Evolutionary conservation across 257 asterid genomes (phyloP).

Genomic region (Solanum tacnaense): DNA sequence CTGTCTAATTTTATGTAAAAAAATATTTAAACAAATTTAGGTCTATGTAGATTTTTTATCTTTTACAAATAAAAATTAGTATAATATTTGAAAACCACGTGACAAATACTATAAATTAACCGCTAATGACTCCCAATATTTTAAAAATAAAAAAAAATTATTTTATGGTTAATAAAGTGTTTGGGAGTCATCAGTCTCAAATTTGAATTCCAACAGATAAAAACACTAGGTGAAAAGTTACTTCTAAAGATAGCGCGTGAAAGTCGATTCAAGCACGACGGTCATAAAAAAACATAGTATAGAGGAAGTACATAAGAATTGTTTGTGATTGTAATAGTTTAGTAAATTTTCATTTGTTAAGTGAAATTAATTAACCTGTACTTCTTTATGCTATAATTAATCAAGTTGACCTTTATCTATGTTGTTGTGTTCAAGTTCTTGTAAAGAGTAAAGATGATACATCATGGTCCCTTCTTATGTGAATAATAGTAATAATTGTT

Average conservation of each 20-base stretch:
- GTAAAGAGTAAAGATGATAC: background rate
- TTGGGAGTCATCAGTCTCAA: background rate
- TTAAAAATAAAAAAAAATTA: too few species aligned
- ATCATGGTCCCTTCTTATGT: background rate
- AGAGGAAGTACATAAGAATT: background rate
- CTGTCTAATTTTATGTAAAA: background rate
- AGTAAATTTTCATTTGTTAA: background rate
- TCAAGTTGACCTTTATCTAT: background rate
- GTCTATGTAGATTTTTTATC: background rate
- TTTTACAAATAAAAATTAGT: too few species aligned
- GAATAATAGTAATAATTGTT: background rate
- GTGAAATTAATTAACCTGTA: background rate
- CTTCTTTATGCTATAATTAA: background rate
- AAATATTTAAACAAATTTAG: background rate
- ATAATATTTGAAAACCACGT: background rate
- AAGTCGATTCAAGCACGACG: too few species aligned
- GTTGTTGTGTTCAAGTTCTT: background rate
- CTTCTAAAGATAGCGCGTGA: too few species aligned
- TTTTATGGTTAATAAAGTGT: too few species aligned
- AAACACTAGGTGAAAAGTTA: too few species aligned
- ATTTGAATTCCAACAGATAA: too few species aligned
- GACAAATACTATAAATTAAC: background rate
- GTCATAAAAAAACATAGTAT: too few species aligned
- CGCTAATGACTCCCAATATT: background rate
- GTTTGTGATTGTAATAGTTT: background rate